Percentiles rank a stretch among this genome's conserved stretches.
Evolutionary conservation across 2,329 filamentous ascomycete genomes (phyloP).

Genomic region (Venturia oleaginea): DNA sequence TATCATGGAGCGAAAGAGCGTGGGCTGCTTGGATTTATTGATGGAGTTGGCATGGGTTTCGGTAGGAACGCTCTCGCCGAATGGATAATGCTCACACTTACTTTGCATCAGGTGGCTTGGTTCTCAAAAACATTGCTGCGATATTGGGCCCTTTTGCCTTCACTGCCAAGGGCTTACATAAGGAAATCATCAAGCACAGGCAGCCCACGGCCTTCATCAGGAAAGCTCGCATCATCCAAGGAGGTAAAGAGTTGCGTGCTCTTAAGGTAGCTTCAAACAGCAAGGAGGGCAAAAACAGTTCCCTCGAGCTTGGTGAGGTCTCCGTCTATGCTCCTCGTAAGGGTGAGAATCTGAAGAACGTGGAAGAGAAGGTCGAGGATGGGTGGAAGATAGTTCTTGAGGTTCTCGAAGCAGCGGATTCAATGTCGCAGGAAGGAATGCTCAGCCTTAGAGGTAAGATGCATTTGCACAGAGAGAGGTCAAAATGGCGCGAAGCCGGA

Average conservation of each 20-base stretch:
- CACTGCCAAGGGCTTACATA: slow-evolving; percentile 54
- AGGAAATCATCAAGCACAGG: slow-evolving; percentile 43
- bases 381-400: slow-evolving; percentile 8
- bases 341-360: slow-evolving; percentile 1
- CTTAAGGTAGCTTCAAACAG: neutral
- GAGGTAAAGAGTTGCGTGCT: slow-evolving; percentile 8
- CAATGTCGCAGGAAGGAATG: neutral
- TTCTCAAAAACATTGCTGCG: slow-evolving; percentile 57
- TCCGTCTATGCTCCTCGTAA: neutral
- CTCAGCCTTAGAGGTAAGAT: neutral
- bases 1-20: slow-evolving; percentile 47
- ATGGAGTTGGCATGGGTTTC: slow-evolving; percentile 51
- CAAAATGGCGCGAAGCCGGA: slow-evolving; percentile 6
- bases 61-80: slow-evolving; percentile 22
- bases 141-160: slow-evolving; percentile 53
- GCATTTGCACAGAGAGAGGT: neutral
- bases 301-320: neutral
- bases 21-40: slow-evolving; percentile 45
- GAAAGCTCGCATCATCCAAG: slow-evolving; percentile 13
- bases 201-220: slow-evolving; percentile 11
- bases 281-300: neutral
- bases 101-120: slow-evolving; percentile 35
- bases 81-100: neutral
- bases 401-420: neutral
- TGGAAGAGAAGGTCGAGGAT: slow-evolving; percentile 10